Conservation (phyloP, 495 filamentous ascomycete species). For the Geoglossum glabrum region DNA sequence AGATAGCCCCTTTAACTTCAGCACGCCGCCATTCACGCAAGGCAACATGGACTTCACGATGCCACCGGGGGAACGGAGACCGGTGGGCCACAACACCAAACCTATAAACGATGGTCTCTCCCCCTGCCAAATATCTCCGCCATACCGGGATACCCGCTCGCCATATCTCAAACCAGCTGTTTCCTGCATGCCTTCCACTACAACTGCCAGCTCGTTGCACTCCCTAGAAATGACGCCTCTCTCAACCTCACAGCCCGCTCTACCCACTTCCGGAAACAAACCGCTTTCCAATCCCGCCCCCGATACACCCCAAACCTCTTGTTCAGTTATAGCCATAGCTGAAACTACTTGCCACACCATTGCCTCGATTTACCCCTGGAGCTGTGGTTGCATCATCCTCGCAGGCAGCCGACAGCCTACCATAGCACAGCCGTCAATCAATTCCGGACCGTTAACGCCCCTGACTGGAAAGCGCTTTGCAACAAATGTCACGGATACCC, state of each 20-base stretch:
- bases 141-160: not conserved
- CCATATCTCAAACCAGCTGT: not conserved
- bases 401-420: not conserved
- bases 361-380: not conserved
- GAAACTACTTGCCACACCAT: not conserved
- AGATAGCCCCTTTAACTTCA: not conserved
- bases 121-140: not conserved
- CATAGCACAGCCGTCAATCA: not conserved
- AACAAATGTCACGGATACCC: not conserved
- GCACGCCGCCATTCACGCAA: slow-evolving; percentile 1
- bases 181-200: not conserved
- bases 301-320: not conserved
- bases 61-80: slow-evolving; percentile 2
- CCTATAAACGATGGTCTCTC: not conserved
- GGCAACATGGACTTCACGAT: slow-evolving; percentile 3
- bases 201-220: slow-evolving; percentile 2
- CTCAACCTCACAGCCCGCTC: not conserved
- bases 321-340: not conserved
- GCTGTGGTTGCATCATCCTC: not conserved
- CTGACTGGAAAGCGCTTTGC: not conserved
- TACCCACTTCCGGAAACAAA: slow-evolving; percentile 1
- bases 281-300: slow-evolving; percentile 4
- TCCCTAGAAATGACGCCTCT: slow-evolving; percentile 4
- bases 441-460: not conserved
- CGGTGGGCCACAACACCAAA: not conserved